These are phyloP conservation scores for Trichoderma lentiforme DNA, from an alignment of 2,329 filamentous ascomycete genomes.

Conservation along the genomic window DNA sequence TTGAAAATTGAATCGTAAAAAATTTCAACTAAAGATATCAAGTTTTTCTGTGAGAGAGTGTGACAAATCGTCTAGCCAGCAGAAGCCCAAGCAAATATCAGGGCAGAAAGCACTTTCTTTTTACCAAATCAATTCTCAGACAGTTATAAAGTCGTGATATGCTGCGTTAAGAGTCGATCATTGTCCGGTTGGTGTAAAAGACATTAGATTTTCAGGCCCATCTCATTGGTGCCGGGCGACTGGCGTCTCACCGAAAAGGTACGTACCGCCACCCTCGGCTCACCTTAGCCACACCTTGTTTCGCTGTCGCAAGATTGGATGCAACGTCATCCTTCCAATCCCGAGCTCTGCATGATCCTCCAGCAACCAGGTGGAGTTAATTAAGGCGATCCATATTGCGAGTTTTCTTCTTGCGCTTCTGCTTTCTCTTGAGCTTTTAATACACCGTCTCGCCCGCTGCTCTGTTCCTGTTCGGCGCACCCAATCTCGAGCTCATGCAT, in stretches of 20 bases:
- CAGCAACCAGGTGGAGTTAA: not conserved
- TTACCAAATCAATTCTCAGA: not conserved
- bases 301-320: constrained; percentile 9
- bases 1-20: not conserved
- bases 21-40: no score
- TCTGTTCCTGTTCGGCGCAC: not conserved
- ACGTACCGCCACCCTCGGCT: constrained; percentile 10
- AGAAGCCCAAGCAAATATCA: not conserved
- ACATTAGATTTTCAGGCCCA: not conserved
- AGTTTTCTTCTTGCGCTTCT: not conserved
- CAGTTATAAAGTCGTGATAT: not conserved
- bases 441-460: not conserved
- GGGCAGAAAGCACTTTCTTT: rapidly evolving
- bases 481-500: constrained; percentile 23
- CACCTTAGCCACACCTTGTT: constrained; percentile 15
- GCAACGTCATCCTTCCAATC: constrained; percentile 19
- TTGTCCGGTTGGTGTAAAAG: not conserved
- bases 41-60: not conserved
- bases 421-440: not conserved
- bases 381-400: not conserved
- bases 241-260: constrained; percentile 8
- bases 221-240: not conserved
- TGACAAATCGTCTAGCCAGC: not conserved
- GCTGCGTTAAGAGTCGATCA: not conserved
- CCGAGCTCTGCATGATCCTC: not conserved